phyloP scores from a whole-genome alignment of 257 asterid species.

The Fraxinus cuspidata region DNA sequence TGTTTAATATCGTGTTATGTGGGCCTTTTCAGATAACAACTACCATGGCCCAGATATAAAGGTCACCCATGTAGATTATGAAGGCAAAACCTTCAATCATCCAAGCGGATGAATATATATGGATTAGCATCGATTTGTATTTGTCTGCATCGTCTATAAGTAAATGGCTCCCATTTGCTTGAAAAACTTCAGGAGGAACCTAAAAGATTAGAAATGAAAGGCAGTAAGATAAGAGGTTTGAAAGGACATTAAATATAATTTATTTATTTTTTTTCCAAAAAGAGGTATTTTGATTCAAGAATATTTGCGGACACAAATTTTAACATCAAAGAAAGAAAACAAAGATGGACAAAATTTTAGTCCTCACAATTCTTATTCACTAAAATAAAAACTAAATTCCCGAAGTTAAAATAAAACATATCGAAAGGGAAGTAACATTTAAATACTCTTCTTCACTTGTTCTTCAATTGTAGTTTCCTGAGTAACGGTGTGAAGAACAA shows the following conservation, averaged over 20 bases:
- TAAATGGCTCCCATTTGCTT: conserved; percentile 20
- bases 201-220: conserved; percentile 32
- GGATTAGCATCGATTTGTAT: too few species aligned
- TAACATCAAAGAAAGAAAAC: neutral
- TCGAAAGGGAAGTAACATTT: neutral
- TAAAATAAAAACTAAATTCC: neutral
- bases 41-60: too few species aligned
- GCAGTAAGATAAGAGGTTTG: conserved; percentile 20
- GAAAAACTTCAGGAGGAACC: conserved; percentile 65
- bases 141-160: too few species aligned
- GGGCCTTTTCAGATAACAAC: too few species aligned
- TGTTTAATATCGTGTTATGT: too few species aligned
- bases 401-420: conserved; percentile 5
- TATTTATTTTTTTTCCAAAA: neutral
- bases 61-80: too few species aligned
- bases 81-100: too few species aligned
- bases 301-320: neutral
- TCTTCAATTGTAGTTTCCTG: neutral
- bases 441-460: conserved; percentile 1
- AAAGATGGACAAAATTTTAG: neutral
- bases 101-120: too few species aligned
- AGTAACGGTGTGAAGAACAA: neutral
- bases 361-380: neutral
- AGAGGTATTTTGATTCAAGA: neutral
- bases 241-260: neutral